Evolutionary conservation across 257 asterid species (phyloP), one percentile per base, ranked within the genome.

Genomic region (Solanum ahanhuiri): DNA sequence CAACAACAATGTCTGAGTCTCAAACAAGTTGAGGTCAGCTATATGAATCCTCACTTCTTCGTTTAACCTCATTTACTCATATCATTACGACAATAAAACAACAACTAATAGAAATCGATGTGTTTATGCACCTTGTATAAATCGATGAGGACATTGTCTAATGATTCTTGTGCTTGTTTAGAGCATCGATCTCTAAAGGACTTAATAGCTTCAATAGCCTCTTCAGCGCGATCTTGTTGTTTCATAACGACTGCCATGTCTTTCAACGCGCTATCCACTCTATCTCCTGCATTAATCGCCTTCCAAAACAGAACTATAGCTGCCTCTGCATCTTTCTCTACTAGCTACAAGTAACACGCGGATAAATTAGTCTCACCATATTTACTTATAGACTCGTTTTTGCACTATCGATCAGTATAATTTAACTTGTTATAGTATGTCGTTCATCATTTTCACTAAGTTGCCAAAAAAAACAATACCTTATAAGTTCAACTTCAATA

Each of bases 221-320:
- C 95, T 88, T 94, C 98, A 33, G 95, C 85, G 73, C 98, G 88
- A 83, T 94, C 94, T 81, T 87, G 95, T 76, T 96, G 99, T 88
- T 95, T 96, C 99, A 96, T 92, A 45, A 96, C 98, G 77, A 96
- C 96, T 48, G 94, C 99, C 99, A 96, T 92, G 89, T 96, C 99
- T 89, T 96, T 96, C 48, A 96, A 95, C 1, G 99, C 99, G 84
- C 99, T 96, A 45, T 95, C 98, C 8, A 95, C 98, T 90, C 97
- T 90, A 88, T 95, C 99, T 63, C 99, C 98, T 1, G 87, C 92
- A 85, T 95, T 95, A 60, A 96, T 93, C 3, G 99, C 98, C 91
- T 91, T 92, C 99, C 98, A 94, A 81, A 96, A 96, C 37, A 91
- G 91, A 58, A 91, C 92, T 17, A 95, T 88, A 57, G 98, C 98